These are phyloP conservation scores for Acanthamoeba lenticulata DNA, from an alignment of 208 protist species.

Conservation along the genomic window DNA sequence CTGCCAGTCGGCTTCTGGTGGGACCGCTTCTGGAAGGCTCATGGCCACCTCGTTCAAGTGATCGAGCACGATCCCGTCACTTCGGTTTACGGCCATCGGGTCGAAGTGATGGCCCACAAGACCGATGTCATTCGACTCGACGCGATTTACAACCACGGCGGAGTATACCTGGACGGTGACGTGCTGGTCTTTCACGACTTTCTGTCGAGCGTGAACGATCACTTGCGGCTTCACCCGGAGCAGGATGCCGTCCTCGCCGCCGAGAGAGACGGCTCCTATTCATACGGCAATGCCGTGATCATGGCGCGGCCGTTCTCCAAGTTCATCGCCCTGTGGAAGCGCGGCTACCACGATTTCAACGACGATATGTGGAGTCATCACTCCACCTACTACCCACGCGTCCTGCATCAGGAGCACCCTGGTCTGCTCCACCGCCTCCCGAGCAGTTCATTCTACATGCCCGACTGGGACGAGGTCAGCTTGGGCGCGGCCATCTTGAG, in stretches of 20 bases:
- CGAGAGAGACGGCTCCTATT: neutral
- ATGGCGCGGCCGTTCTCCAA: neutral
- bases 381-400: neutral
- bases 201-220: neutral
- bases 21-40: neutral
- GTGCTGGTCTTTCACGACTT: neutral
- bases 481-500: neutral
- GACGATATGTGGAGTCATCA: neutral
- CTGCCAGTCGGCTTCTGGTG: neutral
- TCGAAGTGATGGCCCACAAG: neutral
- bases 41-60: neutral
- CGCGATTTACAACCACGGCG: neutral
- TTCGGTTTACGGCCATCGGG: neutral
- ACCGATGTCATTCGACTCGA: neutral
- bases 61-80: neutral
- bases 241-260: neutral
- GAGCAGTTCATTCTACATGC: neutral
- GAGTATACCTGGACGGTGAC: neutral
- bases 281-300: neutral
- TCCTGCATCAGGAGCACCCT: neutral
- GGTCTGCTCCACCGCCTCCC: neutral
- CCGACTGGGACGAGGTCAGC: neutral
- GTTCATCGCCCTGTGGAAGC: neutral
- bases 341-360: neutral
- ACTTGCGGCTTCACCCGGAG: neutral